Conservation (phyloP, 2,329 filamentous ascomycete species). For the Dactylellina haptotyla region DNA sequence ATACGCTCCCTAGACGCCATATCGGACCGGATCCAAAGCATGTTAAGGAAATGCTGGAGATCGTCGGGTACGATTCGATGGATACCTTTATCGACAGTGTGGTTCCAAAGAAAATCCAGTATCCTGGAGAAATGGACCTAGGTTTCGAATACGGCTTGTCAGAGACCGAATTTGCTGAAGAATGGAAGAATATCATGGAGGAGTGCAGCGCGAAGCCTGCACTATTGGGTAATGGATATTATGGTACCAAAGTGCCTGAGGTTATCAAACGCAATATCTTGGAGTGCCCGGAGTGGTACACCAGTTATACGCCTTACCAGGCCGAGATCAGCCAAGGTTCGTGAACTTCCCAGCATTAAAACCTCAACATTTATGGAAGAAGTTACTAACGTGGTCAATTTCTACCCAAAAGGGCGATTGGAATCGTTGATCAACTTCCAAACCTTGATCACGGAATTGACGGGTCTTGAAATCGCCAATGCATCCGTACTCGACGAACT, state of each 20-base stretch:
- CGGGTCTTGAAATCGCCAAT: slow-evolving; percentile 86
- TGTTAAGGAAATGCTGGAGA: slow-evolving; percentile 79
- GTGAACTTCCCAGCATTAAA: neutral
- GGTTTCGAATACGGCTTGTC: slow-evolving; percentile 65
- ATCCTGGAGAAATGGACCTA: slow-evolving; percentile 68
- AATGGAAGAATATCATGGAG: slow-evolving; percentile 68
- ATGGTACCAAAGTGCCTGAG: slow-evolving; percentile 82
- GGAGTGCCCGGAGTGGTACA: slow-evolving; percentile 96
- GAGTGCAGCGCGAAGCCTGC: slow-evolving; percentile 73
- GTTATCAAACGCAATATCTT: slow-evolving; percentile 93
- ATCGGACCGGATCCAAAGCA: slow-evolving; percentile 81
- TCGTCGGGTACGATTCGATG: slow-evolving; percentile 72
- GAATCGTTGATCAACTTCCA: slow-evolving; percentile 96
- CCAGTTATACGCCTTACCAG: slow-evolving; percentile 96
- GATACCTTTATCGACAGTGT: slow-evolving; percentile 88
- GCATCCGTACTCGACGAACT: slow-evolving; percentile 90
- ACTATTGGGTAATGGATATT: slow-evolving; percentile 89
- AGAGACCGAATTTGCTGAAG: slow-evolving; percentile 70
- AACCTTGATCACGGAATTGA: slow-evolving; percentile 89
- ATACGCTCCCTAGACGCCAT: slow-evolving; percentile 81
- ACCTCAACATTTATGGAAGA: neutral
- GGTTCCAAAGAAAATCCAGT: slow-evolving; percentile 80
- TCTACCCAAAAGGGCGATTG: slow-evolving; percentile 70
- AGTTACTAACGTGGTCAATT: slow-evolving; percentile 13
- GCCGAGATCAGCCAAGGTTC: slow-evolving; percentile 89